Percentiles rank a stretch among this genome's conserved stretches.
Conservation (phyloP, 2,329 filamentous ascomycete genomes). For the Penicillium aurantiogriseum region DNA sequence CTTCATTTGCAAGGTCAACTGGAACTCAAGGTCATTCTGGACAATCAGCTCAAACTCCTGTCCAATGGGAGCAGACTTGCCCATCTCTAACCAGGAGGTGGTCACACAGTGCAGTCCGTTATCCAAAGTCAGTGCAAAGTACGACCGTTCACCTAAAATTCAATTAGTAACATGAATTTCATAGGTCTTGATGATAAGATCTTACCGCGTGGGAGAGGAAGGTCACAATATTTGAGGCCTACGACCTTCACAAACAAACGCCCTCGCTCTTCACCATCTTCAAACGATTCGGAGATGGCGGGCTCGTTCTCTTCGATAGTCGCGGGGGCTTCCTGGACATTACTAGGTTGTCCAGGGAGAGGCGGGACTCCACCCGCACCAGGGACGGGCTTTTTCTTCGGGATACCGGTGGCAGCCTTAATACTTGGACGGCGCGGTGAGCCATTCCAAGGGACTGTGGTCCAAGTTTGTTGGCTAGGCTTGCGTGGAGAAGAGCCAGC, state of each 20-base stretch:
- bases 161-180: conserved; percentile 24
- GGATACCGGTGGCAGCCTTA: conserved; percentile 56
- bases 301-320: conserved; percentile 69
- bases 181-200: neutral
- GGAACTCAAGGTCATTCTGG: conserved; percentile 96
- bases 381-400: conserved; percentile 59
- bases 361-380: conserved; percentile 76
- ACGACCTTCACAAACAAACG: conserved; percentile 98
- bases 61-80: conserved; percentile 87
- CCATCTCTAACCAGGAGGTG: conserved; percentile 90
- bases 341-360: conserved; percentile 83
- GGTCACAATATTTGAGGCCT: conserved; percentile 90
- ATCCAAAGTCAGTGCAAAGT: conserved; percentile 96
- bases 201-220: conserved; percentile 82
- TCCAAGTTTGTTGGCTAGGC: conserved; percentile 85
- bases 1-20: conserved; percentile 94
- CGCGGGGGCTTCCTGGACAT: conserved; percentile 61
- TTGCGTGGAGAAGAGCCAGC: conserved; percentile 72
- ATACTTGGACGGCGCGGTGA: conserved; percentile 68
- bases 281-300: conserved; percentile 58
- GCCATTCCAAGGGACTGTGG: conserved; percentile 94
- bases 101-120: conserved; percentile 98
- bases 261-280: conserved; percentile 83
- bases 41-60: conserved; percentile 98
- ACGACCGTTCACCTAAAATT: conserved; percentile 73